Conservation (phyloP, 2,329 filamentous ascomycete species). For the Trichoderma simmonsii region DNA sequence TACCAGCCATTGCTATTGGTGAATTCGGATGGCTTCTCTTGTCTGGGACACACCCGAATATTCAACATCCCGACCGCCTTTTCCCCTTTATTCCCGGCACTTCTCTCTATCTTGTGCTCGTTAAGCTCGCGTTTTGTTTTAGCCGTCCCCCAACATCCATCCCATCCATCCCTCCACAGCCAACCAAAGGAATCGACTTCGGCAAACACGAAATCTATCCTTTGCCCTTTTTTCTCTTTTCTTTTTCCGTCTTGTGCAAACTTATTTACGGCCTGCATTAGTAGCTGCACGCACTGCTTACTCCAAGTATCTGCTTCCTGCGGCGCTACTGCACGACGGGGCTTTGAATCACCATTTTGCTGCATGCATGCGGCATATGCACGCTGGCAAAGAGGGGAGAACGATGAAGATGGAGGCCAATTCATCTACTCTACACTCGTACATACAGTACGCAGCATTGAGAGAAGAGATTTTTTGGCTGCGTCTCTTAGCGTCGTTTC, state of each 20-base stretch:
- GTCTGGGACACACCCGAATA: neutral
- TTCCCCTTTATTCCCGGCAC: neutral
- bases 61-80: constrained; percentile 2
- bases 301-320: neutral
- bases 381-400: neutral
- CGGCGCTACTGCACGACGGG: constrained; percentile 9
- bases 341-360: constrained; percentile 7
- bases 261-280: neutral
- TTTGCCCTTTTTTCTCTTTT: neutral
- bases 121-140: neutral
- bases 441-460: neutral
- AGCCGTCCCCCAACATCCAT: neutral
- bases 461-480: neutral
- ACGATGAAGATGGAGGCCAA: neutral
- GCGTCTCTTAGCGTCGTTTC: neutral
- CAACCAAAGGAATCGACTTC: constrained; percentile 1
- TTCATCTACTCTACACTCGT: neutral
- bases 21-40: neutral
- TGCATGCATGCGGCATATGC: constrained; percentile 2
- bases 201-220: neutral
- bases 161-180: neutral
- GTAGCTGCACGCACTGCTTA: constrained; percentile 11
- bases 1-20: neutral
- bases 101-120: neutral
- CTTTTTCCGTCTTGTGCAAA: neutral